A percentile compares a stretch with the other conserved stretches of the same genome.
These are phyloP conservation scores for Hyphopichia khmerensis DNA, from an alignment of 1,139 yeast species.

Conservation along the genomic window DNA sequence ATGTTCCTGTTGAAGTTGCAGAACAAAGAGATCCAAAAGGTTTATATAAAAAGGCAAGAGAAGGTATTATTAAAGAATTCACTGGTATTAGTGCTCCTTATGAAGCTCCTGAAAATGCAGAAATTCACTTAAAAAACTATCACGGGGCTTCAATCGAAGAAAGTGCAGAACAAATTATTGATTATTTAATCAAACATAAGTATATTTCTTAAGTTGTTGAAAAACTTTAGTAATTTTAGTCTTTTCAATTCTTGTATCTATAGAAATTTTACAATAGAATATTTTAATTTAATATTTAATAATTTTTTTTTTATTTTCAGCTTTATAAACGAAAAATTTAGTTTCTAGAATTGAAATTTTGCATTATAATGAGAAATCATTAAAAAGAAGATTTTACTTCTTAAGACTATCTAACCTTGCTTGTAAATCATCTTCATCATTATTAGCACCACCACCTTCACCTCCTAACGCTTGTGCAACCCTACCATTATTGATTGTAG, in stretches of 20 bases:
- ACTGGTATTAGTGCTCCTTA: slow-evolving; percentile 96
- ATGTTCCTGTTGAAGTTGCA: slow-evolving; percentile 90
- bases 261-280: neutral
- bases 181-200: slow-evolving; percentile 60
- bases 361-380: too few species aligned
- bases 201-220: slow-evolving; percentile 30
- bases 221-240: neutral
- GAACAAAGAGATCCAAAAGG: slow-evolving; percentile 98
- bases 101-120: slow-evolving; percentile 86
- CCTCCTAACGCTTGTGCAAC: slow-evolving; percentile 50
- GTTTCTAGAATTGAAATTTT: too few species aligned
- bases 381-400: slow-evolving; percentile 27
- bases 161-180: slow-evolving; percentile 70
- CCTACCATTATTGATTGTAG: slow-evolving; percentile 25
- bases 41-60: slow-evolving; percentile 91
- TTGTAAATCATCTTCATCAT: slow-evolving; percentile 81
- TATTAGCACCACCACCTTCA: slow-evolving; percentile 23
- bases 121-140: slow-evolving; percentile 76
- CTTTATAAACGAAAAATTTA: too few species aligned
- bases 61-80: slow-evolving; percentile 89
- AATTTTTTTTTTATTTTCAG: too few species aligned
- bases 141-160: slow-evolving; percentile 68
- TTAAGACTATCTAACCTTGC: slow-evolving; percentile 85
- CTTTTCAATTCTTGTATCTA: neutral
- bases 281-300: neutral